Base-by-base conservation (phyloP, 2,329 filamentous ascomycete genomes). In the Pseudogymnoascus sp. region DNA sequence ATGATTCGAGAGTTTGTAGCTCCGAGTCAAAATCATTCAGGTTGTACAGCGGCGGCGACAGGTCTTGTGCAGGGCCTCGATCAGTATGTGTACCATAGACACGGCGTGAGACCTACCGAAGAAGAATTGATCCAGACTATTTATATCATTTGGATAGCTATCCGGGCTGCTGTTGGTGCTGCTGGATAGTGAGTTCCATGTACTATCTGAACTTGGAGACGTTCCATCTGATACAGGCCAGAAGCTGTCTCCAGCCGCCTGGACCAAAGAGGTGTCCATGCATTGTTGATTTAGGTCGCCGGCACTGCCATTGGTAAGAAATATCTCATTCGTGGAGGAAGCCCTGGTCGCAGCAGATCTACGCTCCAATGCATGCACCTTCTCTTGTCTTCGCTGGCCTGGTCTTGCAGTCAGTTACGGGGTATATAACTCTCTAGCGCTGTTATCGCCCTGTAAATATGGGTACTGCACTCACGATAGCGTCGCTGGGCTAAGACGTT, bases 1-100 rank as follows among this genome's bases (percentile, higher is more conserved):
- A 65, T 47, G 62, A 63, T 43, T 63, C 63, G 16, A 65, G 60
- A 25, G 60, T 36, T 61, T 65, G 62, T 41, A 65, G 60, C 37
- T 65, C 63, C 18, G 62, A 61, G 18, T 54, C 25, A 41, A 54
- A 61, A 25, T 41, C 18, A 11, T 35, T 37, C 33, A 54, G 12
- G 39, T 57, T 20, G 58, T 57, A 38, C 35, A 22, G 22, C 6
- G 28, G 41, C 35, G 14, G 28, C 59, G 60, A n/a, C 11, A 43
- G 28, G 38, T 43, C 41, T 43, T 37, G 38, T 12, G 16, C 30
- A 37, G 9, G 43, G 14, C 39, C 22, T 16, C 18, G 37, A 35
- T 60, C 22, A 62, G 57, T 30, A 62, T 30, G 47, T 12, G 16
- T 25, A 36, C 22, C 25, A 22, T 37, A 22, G 37, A 18, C 35